These are phyloP conservation scores for Penicillium cataractarum DNA, from an alignment of 495 filamentous ascomycete genomes.

Conservation along the genomic window DNA sequence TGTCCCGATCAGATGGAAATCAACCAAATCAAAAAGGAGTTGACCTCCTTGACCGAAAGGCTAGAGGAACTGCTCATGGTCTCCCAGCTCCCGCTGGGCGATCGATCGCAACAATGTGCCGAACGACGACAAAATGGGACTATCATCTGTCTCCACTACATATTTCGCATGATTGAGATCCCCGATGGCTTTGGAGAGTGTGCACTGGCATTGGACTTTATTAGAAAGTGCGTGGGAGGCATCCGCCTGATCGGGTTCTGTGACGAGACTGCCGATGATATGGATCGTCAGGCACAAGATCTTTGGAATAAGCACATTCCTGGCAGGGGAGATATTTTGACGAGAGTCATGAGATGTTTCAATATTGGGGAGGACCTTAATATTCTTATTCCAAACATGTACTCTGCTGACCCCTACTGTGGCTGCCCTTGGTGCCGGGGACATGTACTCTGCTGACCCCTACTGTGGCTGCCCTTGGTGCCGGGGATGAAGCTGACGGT, in stretches of 20 bases:
- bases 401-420: not conserved
- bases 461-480: not conserved
- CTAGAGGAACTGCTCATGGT: not conserved
- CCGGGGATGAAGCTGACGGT: not conserved
- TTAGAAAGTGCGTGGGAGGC: not conserved
- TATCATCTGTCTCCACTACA: not conserved
- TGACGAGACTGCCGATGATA: not conserved
- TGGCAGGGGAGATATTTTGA: not conserved
- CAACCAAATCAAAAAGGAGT: not conserved
- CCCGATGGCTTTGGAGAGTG: no score
- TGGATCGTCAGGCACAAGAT: not conserved
- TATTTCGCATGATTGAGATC: no score
- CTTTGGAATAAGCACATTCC: not conserved
- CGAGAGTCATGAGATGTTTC: not conserved
- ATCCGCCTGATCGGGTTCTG: not conserved
- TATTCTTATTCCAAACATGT: not conserved
- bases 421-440: not conserved
- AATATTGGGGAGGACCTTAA: not conserved
- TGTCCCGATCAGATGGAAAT: not conserved
- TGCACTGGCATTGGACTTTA: not conserved
- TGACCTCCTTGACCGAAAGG: no score
- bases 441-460: not conserved
- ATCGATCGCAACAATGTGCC: not conserved
- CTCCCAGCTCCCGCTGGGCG: not conserved
- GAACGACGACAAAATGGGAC: not conserved